Evolutionary conservation across 2,329 filamentous ascomycete genomes (phyloP).

Genomic region (Gnomoniopsis smithogilvyi): DNA sequence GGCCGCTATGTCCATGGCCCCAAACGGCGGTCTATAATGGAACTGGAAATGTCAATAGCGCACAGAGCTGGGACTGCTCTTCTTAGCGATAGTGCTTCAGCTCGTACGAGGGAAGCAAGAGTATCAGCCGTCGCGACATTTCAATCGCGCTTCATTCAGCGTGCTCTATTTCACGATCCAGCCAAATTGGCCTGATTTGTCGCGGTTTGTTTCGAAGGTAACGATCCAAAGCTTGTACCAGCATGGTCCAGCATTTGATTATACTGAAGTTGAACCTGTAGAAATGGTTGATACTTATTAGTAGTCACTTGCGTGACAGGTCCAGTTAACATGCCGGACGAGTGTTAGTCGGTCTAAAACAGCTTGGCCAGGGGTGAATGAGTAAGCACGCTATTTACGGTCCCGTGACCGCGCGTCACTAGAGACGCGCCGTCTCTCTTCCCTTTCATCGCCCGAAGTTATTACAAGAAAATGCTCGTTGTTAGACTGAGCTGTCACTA

Average conservation of each 20-base stretch:
- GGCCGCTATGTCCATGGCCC: constrained; percentile 26
- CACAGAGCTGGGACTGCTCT: constrained; percentile 14
- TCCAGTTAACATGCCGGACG: too few relatives aligned
- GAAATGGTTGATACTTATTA: too few relatives aligned
- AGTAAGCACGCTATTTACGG: neutral
- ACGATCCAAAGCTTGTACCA: too few relatives aligned
- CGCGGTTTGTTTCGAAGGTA: too few relatives aligned
- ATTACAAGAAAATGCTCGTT: neutral
- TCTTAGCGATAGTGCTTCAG: neutral
- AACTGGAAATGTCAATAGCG: constrained; percentile 7
- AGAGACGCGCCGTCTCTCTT: neutral
- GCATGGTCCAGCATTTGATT: too few relatives aligned
- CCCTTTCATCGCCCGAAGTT: neutral
- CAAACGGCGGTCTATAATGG: constrained; percentile 16
- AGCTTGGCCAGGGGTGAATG: too few relatives aligned
- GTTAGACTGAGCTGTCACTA: neutral
- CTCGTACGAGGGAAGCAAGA: neutral
- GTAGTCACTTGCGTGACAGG: too few relatives aligned
- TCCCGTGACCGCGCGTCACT: neutral
- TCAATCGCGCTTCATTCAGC: neutral
- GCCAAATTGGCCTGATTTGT: too few relatives aligned
- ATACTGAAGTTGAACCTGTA: too few relatives aligned
- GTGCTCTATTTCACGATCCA: too few relatives aligned
- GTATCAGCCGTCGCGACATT: neutral
- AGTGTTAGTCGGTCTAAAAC: too few relatives aligned